A percentile compares a stretch with the other conserved stretches of the same genome.
phyloP scores from a whole-genome alignment of 164 flowering plant genomes.

The Annona squamosa region DNA sequence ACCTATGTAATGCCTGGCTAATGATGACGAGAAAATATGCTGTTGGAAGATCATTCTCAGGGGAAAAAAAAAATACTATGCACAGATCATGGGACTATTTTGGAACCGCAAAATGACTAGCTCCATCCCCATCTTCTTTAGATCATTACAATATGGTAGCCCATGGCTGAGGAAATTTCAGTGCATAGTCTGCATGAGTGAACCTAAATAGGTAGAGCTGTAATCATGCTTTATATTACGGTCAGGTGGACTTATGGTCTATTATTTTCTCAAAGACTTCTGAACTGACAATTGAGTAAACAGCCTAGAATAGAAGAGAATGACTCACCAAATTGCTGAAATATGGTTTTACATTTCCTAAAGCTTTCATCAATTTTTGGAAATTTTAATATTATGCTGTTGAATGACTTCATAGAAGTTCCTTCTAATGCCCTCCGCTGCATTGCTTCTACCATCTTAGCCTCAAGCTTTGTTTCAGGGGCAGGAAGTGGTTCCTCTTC shows the following conservation, averaged over 20 bases:
- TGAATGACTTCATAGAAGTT: conserved; percentile 64
- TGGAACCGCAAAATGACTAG: neutral
- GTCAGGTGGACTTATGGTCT: too few relatives aligned
- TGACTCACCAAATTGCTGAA: conserved; percentile 68
- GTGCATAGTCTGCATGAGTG: neutral
- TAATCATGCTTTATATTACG: too few relatives aligned
- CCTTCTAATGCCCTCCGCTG: conserved; percentile 55
- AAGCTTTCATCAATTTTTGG: conserved; percentile 85
- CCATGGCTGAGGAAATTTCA: neutral
- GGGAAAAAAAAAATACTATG: too few relatives aligned
- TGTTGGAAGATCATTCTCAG: too few relatives aligned
- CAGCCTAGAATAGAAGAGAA: neutral
- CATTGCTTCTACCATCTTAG: conserved; percentile 79
- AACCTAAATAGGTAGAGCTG: neutral
- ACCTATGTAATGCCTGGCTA: neutral
- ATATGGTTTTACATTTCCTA: conserved; percentile 64
- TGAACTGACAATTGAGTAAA: neutral
- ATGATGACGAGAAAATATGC: too few relatives aligned
- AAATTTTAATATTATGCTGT: conserved; percentile 74
- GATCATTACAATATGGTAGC: neutral
- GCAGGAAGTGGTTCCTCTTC: conserved; percentile 24
- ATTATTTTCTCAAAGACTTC: too few relatives aligned
- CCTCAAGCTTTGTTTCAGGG: conserved; percentile 80
- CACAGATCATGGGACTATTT: too few relatives aligned
- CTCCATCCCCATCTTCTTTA: neutral